These are phyloP conservation scores for Xylaria sp. DNA, from an alignment of 2,329 filamentous ascomycete species.

Conservation along the genomic window DNA sequence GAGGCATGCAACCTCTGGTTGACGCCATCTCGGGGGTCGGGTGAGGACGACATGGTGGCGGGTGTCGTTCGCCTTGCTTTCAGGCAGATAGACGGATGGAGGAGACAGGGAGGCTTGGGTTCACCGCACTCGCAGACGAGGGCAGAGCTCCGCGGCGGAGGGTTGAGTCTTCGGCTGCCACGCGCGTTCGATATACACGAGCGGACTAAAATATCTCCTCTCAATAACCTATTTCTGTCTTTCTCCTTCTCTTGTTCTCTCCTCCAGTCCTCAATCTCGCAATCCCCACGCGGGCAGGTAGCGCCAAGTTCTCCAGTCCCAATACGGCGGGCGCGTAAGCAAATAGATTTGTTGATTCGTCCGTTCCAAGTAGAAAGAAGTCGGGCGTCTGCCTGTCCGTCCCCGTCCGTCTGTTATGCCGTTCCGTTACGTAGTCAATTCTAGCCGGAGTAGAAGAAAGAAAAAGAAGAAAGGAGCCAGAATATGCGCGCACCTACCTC, in stretches of 20 bases:
- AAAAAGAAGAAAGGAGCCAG: background rate
- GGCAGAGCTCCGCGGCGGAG: background rate
- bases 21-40: constrained; percentile 21
- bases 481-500: background rate
- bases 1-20: constrained; percentile 19
- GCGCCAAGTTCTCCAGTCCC: background rate
- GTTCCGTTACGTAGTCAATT: background rate
- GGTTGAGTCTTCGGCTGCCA: background rate
- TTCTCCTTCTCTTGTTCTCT: background rate
- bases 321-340: background rate
- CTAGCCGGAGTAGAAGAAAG: background rate
- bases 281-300: background rate
- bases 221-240: background rate
- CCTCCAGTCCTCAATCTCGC: background rate
- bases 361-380: background rate
- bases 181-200: background rate
- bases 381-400: background rate
- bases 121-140: too few relatives aligned
- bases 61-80: constrained; percentile 5
- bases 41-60: constrained; percentile 38
- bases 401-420: background rate
- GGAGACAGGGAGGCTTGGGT: background rate
- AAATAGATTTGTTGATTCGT: too few relatives aligned
- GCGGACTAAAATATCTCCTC: background rate
- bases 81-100: background rate